A percentile compares a stretch with the other conserved stretches of the same genome.
Evolutionary conservation across 2,329 filamentous ascomycete genomes (phyloP).

Genomic region (Verticillium isaacii): DNA sequence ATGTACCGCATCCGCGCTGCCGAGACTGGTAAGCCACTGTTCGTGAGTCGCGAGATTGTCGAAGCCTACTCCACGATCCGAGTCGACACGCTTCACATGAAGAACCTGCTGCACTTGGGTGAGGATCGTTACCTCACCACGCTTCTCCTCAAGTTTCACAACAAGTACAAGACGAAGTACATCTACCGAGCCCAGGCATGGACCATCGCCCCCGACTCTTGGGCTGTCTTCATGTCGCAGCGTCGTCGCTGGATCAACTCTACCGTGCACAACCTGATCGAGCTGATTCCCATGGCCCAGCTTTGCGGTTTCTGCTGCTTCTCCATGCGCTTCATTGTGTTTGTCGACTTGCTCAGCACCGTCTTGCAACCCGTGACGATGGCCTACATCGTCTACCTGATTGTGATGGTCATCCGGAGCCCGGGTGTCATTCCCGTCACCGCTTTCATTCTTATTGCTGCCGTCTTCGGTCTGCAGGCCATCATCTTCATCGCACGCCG

Average conservation of each 20-base stretch:
- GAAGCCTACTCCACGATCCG: constrained; percentile 87
- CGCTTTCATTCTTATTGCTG: constrained; percentile 83
- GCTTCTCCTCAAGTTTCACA: constrained; percentile 84
- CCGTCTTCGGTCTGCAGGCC: constrained; percentile 95
- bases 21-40: constrained; percentile 91
- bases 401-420: constrained; percentile 64
- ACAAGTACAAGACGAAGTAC: constrained; percentile 97
- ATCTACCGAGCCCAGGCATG: constrained; percentile 88
- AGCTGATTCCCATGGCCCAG: constrained; percentile 87
- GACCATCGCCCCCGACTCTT: constrained; percentile 95
- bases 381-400: constrained; percentile 84
- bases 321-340: constrained; percentile 97
- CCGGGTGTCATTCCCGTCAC: constrained; percentile 69
- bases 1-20: constrained; percentile 98
- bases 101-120: constrained; percentile 93
- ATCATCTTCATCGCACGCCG: constrained; percentile 94
- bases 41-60: constrained; percentile 89
- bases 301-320: constrained; percentile 99
- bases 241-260: constrained; percentile 99
- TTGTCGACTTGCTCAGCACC: constrained; percentile 88
- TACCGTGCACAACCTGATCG: constrained; percentile 94
- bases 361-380: constrained; percentile 88
- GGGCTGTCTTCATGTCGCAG: constrained; percentile 92
- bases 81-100: constrained; percentile 97
- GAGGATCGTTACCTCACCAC: constrained; percentile 98